A percentile compares a stretch with the other conserved stretches of the same genome.
Conservation (phyloP, 768 basidiomycete species). For the Phanerochaete sordida region DNA sequence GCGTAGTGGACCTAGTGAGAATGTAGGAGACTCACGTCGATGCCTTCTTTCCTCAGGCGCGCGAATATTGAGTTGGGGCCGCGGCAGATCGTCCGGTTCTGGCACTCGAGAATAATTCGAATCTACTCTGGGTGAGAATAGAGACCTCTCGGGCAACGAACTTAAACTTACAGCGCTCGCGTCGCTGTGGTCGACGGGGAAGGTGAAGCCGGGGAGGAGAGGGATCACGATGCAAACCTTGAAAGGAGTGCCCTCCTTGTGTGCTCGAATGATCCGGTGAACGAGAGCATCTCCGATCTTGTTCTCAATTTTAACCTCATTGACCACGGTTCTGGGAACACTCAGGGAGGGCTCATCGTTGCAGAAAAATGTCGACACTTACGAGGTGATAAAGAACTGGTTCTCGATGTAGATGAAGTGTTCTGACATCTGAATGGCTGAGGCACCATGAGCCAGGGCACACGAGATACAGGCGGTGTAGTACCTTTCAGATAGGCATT, state of each 20-base stretch:
- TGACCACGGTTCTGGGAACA: conserved; percentile 65
- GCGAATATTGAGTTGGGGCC: conserved; percentile 92
- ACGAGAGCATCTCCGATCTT: conserved; percentile 93
- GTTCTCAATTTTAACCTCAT: conserved; percentile 87
- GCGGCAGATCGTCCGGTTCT: conserved; percentile 83
- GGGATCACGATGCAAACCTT: conserved; percentile 92
- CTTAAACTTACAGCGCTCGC: conserved; percentile 81
- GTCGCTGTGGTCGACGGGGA: conserved; percentile 88
- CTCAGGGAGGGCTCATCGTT: neutral
- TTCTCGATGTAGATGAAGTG: conserved; percentile 99
- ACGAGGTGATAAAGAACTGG: conserved; percentile 91
- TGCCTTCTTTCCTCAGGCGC: conserved; percentile 79
- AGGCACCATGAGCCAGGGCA: neutral
- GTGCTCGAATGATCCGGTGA: conserved; percentile 84
- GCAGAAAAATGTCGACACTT: conserved; percentile 34
- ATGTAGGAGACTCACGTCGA: conserved; percentile 58
- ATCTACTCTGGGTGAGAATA: conserved; percentile 43
- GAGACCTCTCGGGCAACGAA: neutral
- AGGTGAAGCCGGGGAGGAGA: conserved; percentile 88
- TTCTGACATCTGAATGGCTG: conserved; percentile 90
- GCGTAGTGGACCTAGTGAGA: neutral
- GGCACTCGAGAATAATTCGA: conserved; percentile 93
- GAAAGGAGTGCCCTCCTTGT: conserved; percentile 79
- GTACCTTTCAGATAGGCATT: conserved; percentile 89
- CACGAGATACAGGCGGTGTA: neutral